Evolutionary conservation across 1,284 basidiomycete genomes (phyloP).

Genomic region (Xanthoconium separans): DNA sequence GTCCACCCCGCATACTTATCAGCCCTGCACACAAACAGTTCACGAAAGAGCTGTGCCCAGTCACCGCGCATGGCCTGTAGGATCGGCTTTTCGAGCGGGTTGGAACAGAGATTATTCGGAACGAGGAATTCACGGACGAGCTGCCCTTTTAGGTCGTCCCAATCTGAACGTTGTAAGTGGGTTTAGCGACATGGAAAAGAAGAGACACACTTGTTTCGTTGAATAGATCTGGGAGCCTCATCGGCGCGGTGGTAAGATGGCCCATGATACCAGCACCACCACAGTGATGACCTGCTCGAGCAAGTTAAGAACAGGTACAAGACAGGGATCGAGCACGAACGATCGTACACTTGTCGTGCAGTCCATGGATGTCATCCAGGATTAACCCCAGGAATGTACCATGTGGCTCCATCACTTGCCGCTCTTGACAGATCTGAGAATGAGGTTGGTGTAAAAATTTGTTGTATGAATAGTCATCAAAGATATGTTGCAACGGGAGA

Average conservation of each 20-base stretch:
- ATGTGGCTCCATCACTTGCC: not conserved
- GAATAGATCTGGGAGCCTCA: not conserved
- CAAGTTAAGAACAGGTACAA: not conserved
- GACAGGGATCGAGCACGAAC: not conserved
- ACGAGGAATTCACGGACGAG: not conserved
- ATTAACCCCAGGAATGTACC: not conserved
- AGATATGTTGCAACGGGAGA: not conserved
- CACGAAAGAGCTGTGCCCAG: conserved; percentile 3
- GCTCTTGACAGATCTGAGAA: not conserved
- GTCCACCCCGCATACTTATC: conserved; percentile 1
- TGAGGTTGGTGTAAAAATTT: not conserved
- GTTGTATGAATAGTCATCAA: not conserved
- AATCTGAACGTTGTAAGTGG: not conserved
- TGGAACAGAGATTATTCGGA: not conserved
- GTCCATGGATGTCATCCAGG: conserved; percentile 5
- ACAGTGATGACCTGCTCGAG: not conserved
- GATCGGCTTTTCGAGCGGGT: not conserved
- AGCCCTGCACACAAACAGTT: not conserved
- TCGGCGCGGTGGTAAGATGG: not conserved
- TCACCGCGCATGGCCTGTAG: not conserved
- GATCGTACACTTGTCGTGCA: not conserved
- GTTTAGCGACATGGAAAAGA: not conserved
- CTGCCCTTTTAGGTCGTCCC: not conserved
- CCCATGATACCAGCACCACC: not conserved
- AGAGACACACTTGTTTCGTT: conserved; percentile 2